Conservation (phyloP, 768 basidiomycete species). For the Termitomyces bulborhizus region DNA sequence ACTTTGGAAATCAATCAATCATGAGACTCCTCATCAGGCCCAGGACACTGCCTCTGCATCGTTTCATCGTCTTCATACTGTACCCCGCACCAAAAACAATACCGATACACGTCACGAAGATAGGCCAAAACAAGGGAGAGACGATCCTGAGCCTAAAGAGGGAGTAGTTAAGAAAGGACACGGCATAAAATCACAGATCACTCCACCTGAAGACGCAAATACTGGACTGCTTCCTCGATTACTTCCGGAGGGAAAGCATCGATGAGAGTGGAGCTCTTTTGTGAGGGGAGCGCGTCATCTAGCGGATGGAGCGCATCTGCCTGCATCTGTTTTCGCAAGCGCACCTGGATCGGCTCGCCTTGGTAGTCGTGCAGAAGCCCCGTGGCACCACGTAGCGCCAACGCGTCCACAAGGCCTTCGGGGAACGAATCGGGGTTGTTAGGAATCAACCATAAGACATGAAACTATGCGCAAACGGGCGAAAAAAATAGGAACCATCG, state of each 20-base stretch:
- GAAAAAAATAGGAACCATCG: neutral
- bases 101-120: slow-evolving; percentile 62
- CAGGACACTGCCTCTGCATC: slow-evolving; percentile 64
- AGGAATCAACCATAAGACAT: slow-evolving; percentile 75
- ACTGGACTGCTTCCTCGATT: slow-evolving; percentile 61
- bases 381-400: slow-evolving; percentile 33
- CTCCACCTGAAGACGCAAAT: slow-evolving; percentile 59
- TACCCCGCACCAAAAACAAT: slow-evolving; percentile 89
- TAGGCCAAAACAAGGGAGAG: slow-evolving; percentile 64
- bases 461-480: slow-evolving; percentile 47
- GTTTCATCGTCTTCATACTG: slow-evolving; percentile 60
- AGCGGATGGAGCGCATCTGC: slow-evolving; percentile 62
- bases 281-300: slow-evolving; percentile 29
- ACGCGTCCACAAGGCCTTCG: slow-evolving; percentile 50
- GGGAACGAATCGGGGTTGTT: slow-evolving; percentile 61
- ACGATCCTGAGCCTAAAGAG: slow-evolving; percentile 59
- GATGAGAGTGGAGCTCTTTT: slow-evolving; percentile 17
- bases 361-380: slow-evolving; percentile 18
- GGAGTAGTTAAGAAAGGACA: slow-evolving; percentile 9
- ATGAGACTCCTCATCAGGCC: slow-evolving; percentile 70
- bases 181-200: slow-evolving; percentile 6
- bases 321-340: slow-evolving; percentile 70
- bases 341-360: slow-evolving; percentile 34
- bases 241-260: slow-evolving; percentile 43
- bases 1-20: slow-evolving; percentile 38